phyloP scores from a whole-genome alignment of 2,329 filamentous ascomycete genomes.

The Didymella pomorum region DNA sequence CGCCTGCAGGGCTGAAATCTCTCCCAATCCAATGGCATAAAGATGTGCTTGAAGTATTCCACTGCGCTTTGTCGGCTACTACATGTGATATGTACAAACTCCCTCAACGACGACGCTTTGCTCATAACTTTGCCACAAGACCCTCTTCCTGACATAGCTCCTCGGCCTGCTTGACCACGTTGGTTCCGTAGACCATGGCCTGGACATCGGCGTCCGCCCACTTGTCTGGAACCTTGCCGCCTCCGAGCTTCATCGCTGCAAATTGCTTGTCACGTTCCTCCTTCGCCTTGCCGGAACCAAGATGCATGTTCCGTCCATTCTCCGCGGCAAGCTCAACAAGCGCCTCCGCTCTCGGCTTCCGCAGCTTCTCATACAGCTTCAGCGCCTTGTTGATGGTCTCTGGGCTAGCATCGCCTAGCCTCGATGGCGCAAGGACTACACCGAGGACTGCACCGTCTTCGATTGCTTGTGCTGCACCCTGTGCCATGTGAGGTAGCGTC shows the following conservation, averaged over 20 bases:
- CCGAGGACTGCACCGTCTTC: constrained; percentile 68
- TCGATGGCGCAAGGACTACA: constrained; percentile 60
- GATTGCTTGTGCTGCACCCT: constrained; percentile 71
- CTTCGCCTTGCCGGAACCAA: constrained; percentile 66
- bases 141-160: constrained; percentile 52
- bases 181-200: constrained; percentile 57
- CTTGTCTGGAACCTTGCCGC: constrained; percentile 58
- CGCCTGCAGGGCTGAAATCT: neutral
- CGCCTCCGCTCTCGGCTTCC: constrained; percentile 64
- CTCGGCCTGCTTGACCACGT: constrained; percentile 56
- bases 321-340: constrained; percentile 66
- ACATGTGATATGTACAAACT: neutral
- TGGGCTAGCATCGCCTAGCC: constrained; percentile 52
- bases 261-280: constrained; percentile 66
- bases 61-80: neutral
- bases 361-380: constrained; percentile 63
- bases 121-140: constrained; percentile 21
- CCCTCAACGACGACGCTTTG: neutral
- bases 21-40: neutral
- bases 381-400: constrained; percentile 62
- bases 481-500: constrained; percentile 69
- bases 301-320: constrained; percentile 62
- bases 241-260: constrained; percentile 54
- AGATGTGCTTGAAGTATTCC: neutral
- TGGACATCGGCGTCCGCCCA: constrained; percentile 63